Conservation (phyloP, 2,329 filamentous ascomycete genomes). For the Monilinia fructicola region DNA sequence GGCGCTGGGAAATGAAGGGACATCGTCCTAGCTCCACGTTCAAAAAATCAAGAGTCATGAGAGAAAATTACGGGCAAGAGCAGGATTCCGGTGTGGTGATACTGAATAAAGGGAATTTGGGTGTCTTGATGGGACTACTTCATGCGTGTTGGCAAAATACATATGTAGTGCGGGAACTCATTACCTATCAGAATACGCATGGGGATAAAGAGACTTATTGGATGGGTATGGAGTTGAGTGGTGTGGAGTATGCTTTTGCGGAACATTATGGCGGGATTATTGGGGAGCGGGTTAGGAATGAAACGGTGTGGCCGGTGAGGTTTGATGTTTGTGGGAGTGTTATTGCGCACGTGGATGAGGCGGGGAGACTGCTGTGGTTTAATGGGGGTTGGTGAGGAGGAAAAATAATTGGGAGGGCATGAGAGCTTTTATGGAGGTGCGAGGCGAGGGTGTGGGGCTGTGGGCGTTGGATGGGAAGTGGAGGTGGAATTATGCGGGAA, state of each 20-base stretch:
- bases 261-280: conserved; percentile 46
- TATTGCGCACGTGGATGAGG: conserved; percentile 47
- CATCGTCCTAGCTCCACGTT: conserved; percentile 34
- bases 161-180: conserved; percentile 43
- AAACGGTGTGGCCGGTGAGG: neutral
- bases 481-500: conserved; percentile 29
- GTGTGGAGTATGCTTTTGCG: conserved; percentile 44
- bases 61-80: conserved; percentile 20
- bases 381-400: conserved; percentile 44
- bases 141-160: conserved; percentile 50
- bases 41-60: conserved; percentile 17
- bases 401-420: conserved; percentile 44
- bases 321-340: conserved; percentile 22
- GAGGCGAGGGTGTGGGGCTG: conserved; percentile 41
- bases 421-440: conserved; percentile 44
- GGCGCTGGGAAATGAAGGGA: conserved; percentile 42
- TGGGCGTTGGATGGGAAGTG: neutral
- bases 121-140: conserved; percentile 44
- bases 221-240: conserved; percentile 47
- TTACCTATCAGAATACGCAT: conserved; percentile 46
- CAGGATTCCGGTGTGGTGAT: conserved; percentile 33
- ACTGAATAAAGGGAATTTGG: conserved; percentile 44
- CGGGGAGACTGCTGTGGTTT: conserved; percentile 45
- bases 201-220: conserved; percentile 51
- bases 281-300: conserved; percentile 39